Evolutionary conservation across 2,329 filamentous ascomycete genomes (phyloP), one percentile per base, ranked within the genome.

Genomic region (Fusarium nanum): DNA sequence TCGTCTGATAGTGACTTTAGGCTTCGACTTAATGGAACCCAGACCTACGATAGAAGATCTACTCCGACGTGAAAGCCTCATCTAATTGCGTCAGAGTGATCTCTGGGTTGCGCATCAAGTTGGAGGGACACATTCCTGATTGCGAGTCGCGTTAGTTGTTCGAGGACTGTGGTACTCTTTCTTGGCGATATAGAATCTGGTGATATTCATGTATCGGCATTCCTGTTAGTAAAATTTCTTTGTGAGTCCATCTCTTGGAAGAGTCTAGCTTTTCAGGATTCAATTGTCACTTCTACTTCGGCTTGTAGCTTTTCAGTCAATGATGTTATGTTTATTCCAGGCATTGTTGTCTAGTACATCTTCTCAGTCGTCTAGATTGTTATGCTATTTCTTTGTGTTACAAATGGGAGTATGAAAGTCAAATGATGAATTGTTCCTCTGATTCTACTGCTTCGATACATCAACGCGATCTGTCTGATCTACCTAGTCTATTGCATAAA

Each of bases 221-320:
- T 30, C 28, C 13, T 30, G 28, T 30, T 14, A 30, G 28, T 30
- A 7, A 7, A 1, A 30, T 30, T 30, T 30, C 28, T 7, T 30
- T 6, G 28, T 30, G 12, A 34, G 32, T 34, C 32, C 16, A 5
- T 2, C 12, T 20, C 28, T 10, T 6, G n/a, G 20, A n/a, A 7
- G 22, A 30, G 12, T 6, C 54, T 52, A 60, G 56, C 11, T 13
- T 22, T 11, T 6, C 18, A 74, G 71, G 71, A 23, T 49, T 69
- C 48, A 60, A 73, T 49, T 71, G 61, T 73, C 28, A 13, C 23
- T 59, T 74, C 49, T 22, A 73, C 72, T 41, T 62, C 63, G 40
- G 60, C 47, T 4, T 74, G 71, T 37, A 67, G 44, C 20, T 23
- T 74, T 40, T 55, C 58, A 10, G 68, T 71, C 37, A 71, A 49